phyloP scores from a whole-genome alignment of 768 basidiomycete genomes.

The Xerocomus brunneocitrinus region DNA sequence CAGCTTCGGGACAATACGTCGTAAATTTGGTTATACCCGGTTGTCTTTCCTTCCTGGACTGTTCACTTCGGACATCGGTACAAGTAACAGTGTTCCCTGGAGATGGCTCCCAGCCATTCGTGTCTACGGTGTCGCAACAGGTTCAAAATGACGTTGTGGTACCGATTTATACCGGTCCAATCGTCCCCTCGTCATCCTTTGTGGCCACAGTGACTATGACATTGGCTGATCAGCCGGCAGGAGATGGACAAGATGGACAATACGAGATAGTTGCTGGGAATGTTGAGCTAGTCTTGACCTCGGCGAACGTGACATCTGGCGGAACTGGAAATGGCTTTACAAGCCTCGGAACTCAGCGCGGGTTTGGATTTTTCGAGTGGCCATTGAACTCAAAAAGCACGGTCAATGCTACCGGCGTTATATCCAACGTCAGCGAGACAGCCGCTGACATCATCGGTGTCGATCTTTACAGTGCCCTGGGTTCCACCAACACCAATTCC shows the following conservation, averaged over 20 bases:
- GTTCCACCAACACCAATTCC: slow-evolving; percentile 36
- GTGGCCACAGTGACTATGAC: slow-evolving; percentile 71
- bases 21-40: slow-evolving; percentile 85
- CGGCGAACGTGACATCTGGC: slow-evolving; percentile 43
- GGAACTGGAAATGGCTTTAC: slow-evolving; percentile 27
- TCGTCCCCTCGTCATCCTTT: slow-evolving; percentile 75
- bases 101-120: slow-evolving; percentile 54
- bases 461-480: slow-evolving; percentile 57
- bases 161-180: slow-evolving; percentile 75
- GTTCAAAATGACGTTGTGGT: slow-evolving; percentile 56
- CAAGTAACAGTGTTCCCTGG: slow-evolving; percentile 81
- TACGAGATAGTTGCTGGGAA: slow-evolving; percentile 84
- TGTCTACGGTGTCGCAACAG: slow-evolving; percentile 71
- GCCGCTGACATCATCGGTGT: slow-evolving; percentile 58
- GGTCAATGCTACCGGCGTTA: slow-evolving; percentile 54
- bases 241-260: slow-evolving; percentile 58
- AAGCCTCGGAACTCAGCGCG: slow-evolving; percentile 36
- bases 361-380: slow-evolving; percentile 92
- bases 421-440: slow-evolving; percentile 72
- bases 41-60: slow-evolving; percentile 77
- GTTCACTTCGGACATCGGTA: slow-evolving; percentile 74
- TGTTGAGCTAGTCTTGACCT: slow-evolving; percentile 73
- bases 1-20: slow-evolving; percentile 80
- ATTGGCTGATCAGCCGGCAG: slow-evolving; percentile 60
- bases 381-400: slow-evolving; percentile 43